Conservation (phyloP, 306 rosid species). For the Pterocarpus macrocarpus region DNA sequence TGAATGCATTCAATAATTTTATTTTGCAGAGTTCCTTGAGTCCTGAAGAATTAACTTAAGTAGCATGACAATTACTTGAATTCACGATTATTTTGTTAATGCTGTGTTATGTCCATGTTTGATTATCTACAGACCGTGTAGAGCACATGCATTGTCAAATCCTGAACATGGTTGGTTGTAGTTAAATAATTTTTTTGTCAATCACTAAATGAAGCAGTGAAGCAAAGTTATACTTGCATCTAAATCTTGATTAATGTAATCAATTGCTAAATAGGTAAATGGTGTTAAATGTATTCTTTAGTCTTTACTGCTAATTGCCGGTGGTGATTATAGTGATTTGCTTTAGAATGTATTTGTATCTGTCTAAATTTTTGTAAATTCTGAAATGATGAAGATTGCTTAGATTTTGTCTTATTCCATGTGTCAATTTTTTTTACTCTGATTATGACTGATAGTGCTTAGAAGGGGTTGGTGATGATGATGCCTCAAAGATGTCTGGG, state of each 20-base stretch:
- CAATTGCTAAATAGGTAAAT: constrained; percentile 1
- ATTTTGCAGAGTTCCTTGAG: background rate
- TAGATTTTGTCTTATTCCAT: background rate
- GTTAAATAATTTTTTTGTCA: constrained; percentile 2
- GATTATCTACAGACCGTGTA: background rate
- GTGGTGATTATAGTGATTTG: constrained; percentile 5
- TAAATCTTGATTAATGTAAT: constrained; percentile 1
- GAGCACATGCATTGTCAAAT: background rate
- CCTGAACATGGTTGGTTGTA: background rate
- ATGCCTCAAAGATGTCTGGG: constrained; percentile 62
- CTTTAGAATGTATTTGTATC: background rate
- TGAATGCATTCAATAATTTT: background rate
- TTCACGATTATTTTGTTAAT: background rate
- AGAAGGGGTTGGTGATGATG: constrained; percentile 69
- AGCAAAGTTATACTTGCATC: constrained; percentile 11
- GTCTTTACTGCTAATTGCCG: background rate
- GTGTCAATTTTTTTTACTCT: constrained; percentile 33
- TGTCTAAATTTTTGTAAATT: constrained; percentile 12
- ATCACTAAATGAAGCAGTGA: background rate
- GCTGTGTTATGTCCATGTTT: background rate
- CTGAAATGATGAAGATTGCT: constrained; percentile 30
- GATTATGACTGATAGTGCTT: constrained; percentile 63
- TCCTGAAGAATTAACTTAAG: background rate
- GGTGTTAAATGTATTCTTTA: constrained; percentile 24
- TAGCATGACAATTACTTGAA: background rate